Conservation (phyloP, 306 rosid genomes). For the Cicer chorassanicum region DNA sequence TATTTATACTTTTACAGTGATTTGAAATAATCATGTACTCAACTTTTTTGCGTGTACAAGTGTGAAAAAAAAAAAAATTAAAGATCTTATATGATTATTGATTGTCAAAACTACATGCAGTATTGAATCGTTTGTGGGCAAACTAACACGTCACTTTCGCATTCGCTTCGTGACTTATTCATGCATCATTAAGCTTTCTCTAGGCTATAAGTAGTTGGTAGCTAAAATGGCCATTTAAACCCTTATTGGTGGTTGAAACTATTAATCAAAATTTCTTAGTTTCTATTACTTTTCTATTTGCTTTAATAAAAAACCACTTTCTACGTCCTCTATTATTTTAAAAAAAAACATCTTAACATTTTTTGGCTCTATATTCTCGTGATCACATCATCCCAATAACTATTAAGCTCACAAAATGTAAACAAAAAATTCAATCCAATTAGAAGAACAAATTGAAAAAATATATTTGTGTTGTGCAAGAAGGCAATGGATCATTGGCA, state of each 20-base stretch:
- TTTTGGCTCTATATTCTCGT: conserved; percentile 13
- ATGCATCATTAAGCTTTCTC: conserved; percentile 31
- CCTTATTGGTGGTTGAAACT: conserved; percentile 32
- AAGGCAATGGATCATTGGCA: not conserved
- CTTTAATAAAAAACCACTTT: conserved; percentile 9
- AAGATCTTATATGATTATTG: too few relatives aligned
- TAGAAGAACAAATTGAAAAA: not conserved
- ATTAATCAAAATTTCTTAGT: conserved; percentile 40
- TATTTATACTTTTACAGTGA: too few relatives aligned
- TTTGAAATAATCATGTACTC: too few relatives aligned
- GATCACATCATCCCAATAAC: not conserved
- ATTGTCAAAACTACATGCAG: too few relatives aligned
- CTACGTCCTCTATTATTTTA: not conserved
- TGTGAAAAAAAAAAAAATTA: too few relatives aligned
- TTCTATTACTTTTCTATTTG: conserved; percentile 34
- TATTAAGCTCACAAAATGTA: conserved; percentile 20
- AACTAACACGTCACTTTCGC: conserved; percentile 21
- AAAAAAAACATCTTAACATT: not conserved
- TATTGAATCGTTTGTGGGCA: not conserved
- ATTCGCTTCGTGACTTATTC: conserved; percentile 25
- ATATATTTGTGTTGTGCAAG: too few relatives aligned
- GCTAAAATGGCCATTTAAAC: conserved; percentile 44
- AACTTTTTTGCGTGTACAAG: too few relatives aligned
- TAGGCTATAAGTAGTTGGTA: conserved; percentile 32
- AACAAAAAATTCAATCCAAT: conserved; percentile 1